Evolutionary conservation across 768 basidiomycete species (phyloP).

Genomic region (Rhizopogon roseolus): DNA sequence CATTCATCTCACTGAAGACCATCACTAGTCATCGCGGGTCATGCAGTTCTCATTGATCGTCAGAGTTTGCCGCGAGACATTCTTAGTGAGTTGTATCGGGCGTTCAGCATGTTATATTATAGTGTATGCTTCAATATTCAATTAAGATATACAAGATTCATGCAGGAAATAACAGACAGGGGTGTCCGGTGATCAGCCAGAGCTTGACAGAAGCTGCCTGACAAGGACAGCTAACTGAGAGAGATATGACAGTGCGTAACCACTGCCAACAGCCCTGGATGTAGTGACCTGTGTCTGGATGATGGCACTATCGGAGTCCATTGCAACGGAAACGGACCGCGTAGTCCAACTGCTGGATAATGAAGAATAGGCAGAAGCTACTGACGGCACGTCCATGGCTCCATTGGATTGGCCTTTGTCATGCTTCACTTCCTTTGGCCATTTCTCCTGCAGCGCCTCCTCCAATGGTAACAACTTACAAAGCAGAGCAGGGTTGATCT

Average conservation of each 20-base stretch:
- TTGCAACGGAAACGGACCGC: slow-evolving; percentile 10
- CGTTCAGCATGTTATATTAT: too few relatives aligned
- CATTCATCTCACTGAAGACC: slow-evolving; percentile 24
- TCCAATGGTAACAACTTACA: slow-evolving; percentile 46
- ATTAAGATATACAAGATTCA: too few relatives aligned
- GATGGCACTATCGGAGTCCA: slow-evolving; percentile 14
- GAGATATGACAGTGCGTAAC: slow-evolving; percentile 10
- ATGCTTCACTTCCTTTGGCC: slow-evolving; percentile 33
- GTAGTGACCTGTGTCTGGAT: slow-evolving; percentile 11
- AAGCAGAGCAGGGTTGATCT: slow-evolving; percentile 41
- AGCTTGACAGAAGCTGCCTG: slow-evolving; percentile 9
- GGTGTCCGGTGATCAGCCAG: background rate
- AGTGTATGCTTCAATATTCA: too few relatives aligned
- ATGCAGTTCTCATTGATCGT: too few relatives aligned
- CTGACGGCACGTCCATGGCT: slow-evolving; percentile 5
- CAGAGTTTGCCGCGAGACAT: too few relatives aligned
- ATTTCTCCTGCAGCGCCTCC: slow-evolving; percentile 39
- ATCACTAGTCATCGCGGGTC: slow-evolving; percentile 60
- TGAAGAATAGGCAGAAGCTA: slow-evolving; percentile 1
- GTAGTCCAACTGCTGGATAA: slow-evolving; percentile 13
- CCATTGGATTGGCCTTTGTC: slow-evolving; percentile 5
- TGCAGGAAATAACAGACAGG: too few relatives aligned
- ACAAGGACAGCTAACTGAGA: slow-evolving; percentile 19
- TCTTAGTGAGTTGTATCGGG: too few relatives aligned
- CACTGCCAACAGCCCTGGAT: slow-evolving; percentile 3